A percentile compares a stretch with the other conserved stretches of the same genome.
Evolutionary conservation across 2,329 filamentous ascomycete species (phyloP).

Genomic region (Colletotrichum australisinense): DNA sequence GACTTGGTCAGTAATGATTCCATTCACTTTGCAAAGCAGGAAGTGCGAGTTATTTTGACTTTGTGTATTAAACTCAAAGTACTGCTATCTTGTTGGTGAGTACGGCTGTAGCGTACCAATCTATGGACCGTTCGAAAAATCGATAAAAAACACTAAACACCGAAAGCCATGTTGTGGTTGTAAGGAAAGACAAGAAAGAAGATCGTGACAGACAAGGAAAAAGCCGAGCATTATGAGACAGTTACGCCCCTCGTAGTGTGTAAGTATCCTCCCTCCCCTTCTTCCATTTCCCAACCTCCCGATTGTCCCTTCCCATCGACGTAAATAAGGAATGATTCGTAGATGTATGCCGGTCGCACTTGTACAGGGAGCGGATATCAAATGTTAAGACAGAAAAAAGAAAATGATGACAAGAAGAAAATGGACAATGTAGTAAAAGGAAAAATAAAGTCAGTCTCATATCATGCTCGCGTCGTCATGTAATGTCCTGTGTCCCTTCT

Average conservation of each 20-base stretch:
- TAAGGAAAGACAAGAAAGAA: slow-evolving; percentile 21
- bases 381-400: slow-evolving; percentile 30
- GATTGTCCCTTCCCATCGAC: not conserved
- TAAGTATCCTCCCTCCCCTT: not conserved
- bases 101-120: slow-evolving; percentile 33
- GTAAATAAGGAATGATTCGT: slow-evolving; percentile 34
- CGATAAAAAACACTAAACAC: slow-evolving; percentile 20
- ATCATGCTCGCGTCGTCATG: slow-evolving; percentile 30
- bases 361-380: slow-evolving; percentile 36
- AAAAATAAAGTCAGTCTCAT: slow-evolving; percentile 26
- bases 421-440: slow-evolving; percentile 9
- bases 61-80: slow-evolving; percentile 30
- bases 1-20: too few relatives aligned
- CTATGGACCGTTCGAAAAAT: slow-evolving; percentile 27
- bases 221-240: slow-evolving; percentile 31
- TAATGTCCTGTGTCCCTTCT: slow-evolving; percentile 32
- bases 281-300: not conserved
- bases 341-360: slow-evolving; percentile 14
- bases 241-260: slow-evolving; percentile 12
- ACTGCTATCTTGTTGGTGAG: slow-evolving; percentile 24
- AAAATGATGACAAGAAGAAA: slow-evolving; percentile 28
- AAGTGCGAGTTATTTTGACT: slow-evolving; percentile 6
- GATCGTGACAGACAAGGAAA: slow-evolving; percentile 22
- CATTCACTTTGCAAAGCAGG: not conserved
- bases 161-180: slow-evolving; percentile 27